A percentile compares a stretch with the other conserved stretches of the same genome.
These are phyloP conservation scores for Pseudocercospora macadamiae DNA, from an alignment of 2,329 filamentous ascomycete genomes.

Conservation along the genomic window DNA sequence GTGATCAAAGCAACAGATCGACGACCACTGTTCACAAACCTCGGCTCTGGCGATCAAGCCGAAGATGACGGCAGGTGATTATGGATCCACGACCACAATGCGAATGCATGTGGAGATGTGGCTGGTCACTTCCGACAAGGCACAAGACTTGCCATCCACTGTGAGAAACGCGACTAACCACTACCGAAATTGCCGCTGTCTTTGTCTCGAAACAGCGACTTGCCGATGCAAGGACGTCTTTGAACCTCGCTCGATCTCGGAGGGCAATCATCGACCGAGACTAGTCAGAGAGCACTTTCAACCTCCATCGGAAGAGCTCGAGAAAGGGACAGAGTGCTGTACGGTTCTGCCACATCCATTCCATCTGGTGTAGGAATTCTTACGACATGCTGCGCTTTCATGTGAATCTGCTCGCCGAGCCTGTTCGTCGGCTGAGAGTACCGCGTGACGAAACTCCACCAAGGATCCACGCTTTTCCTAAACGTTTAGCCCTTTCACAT, in stretches of 20 bases:
- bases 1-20: not conserved
- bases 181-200: not conserved
- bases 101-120: not conserved
- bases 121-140: not conserved
- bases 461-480: not conserved
- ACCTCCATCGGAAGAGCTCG: no score
- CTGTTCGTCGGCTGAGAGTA: no score
- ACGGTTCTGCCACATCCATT: no score
- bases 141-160: not conserved
- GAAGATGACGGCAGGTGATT: not conserved
- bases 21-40: not conserved
- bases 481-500: conserved; percentile 24
- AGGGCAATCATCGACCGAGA: not conserved
- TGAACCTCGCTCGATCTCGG: conserved; percentile 4
- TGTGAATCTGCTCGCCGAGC: no score
- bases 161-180: not conserved
- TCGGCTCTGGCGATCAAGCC: not conserved
- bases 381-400: conserved; percentile 3
- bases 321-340: no score
- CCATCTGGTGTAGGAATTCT: no score
- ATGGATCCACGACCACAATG: not conserved
- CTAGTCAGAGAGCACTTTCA: not conserved
- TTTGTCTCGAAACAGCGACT: not conserved
- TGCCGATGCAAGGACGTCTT: no score
- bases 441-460: no score